Evolutionary conservation across 2,329 filamentous ascomycete genomes (phyloP), one percentile per base, ranked within the genome.

Genomic region (Xylariaceae sp.): DNA sequence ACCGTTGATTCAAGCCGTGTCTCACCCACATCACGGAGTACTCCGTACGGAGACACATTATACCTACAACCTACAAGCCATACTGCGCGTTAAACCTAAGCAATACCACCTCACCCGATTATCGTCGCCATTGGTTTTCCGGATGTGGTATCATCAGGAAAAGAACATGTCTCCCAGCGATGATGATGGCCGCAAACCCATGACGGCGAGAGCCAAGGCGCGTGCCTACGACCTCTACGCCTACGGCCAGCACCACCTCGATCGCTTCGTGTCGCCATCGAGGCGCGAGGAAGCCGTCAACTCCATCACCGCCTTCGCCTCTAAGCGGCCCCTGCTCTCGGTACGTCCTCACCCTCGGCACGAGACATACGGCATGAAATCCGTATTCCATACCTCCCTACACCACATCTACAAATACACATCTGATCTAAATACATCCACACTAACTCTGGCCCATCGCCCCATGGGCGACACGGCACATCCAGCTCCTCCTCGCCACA

Each of bases 241-340:
- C 58, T 78, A 76, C 65, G 72, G 74, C 54, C 77, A 77, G 61
- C 74, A 73, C 59, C 77, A 77, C 57, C 66, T 81, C 56, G 75
- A 83, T 68, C 76, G 77, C 63, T 68, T 80, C 66, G 77, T 90
- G 49, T 81, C 84, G 50, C 86, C 87, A 0, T 76, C 83, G 41
- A 81, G 82, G 60, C 81, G 88, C 53, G 79, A 84, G 63, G 77
- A 79, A 58, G 77, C 83, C 48, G 79, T 85, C 65, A 76, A 81
- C 13, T 78, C 76, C 50, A 73, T 82, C 34, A 76, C 78, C 41
- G 70, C 75, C 4, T 88, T 89, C 68, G 84, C 86, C 13, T 73
- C 79, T 4, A 76, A 80, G 53, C 86, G 88, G 58, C 90, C 90
- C 2, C 76, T 90, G 62, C 76, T 92, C 49, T 85, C 88, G 57